Conservation (phyloP, 2,329 filamentous ascomycete species). For the Simplicillium aogashimaense region DNA sequence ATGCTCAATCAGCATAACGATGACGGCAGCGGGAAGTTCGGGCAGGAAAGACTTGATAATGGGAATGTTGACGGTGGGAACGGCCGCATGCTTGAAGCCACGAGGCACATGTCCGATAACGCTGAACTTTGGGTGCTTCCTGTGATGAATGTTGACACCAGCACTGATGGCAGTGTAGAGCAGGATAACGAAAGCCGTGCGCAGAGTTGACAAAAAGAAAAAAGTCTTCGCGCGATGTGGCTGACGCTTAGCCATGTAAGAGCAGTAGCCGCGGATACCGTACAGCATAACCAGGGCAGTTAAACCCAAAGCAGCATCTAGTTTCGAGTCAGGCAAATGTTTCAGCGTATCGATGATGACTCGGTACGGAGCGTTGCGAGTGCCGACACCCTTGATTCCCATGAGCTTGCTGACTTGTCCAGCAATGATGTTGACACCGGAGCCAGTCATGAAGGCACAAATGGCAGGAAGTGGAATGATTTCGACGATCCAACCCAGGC, state of each 20-base stretch:
- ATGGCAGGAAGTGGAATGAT: constrained; percentile 43
- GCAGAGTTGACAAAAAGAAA: constrained; percentile 71
- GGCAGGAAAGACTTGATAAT: constrained; percentile 60
- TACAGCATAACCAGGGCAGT: constrained; percentile 61
- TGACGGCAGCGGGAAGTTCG: constrained; percentile 75
- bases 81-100: constrained; percentile 72
- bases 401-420: constrained; percentile 41
- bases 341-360: constrained; percentile 43
- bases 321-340: constrained; percentile 33
- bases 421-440: constrained; percentile 37
- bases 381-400: constrained; percentile 39
- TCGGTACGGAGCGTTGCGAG: constrained; percentile 34
- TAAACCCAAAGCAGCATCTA: constrained; percentile 68
- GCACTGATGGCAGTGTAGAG: constrained; percentile 72
- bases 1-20: constrained; percentile 93
- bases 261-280: constrained; percentile 52
- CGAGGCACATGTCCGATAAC: constrained; percentile 59
- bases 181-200: constrained; percentile 71
- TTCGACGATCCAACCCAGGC: constrained; percentile 44
- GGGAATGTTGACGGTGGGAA: constrained; percentile 55
- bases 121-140: constrained; percentile 46
- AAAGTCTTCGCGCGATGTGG: constrained; percentile 58
- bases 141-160: constrained; percentile 53
- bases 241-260: constrained; percentile 53
- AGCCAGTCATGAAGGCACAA: constrained; percentile 45